phyloP scores from a whole-genome alignment of 2,329 filamentous ascomycete genomes.

The Didymella arachidicola region DNA sequence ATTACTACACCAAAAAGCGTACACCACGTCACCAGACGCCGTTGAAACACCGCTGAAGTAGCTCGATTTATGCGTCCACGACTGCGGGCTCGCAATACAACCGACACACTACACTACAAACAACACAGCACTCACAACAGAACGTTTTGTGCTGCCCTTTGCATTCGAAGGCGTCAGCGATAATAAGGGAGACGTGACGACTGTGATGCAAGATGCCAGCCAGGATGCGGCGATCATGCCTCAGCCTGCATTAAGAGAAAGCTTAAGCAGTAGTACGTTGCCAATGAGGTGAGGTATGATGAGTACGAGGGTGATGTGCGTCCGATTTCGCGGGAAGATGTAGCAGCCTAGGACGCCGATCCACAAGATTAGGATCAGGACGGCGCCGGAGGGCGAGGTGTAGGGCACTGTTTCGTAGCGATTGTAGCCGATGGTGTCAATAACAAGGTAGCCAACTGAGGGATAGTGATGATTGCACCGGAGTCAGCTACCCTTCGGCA shows the following conservation, averaged over 20 bases:
- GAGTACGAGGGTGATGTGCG: constrained; percentile 51
- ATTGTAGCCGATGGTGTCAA: constrained; percentile 47
- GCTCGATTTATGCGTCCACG: constrained; percentile 56
- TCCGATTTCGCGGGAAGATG: constrained; percentile 53
- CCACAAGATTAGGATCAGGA: constrained; percentile 59
- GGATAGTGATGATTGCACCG: not conserved
- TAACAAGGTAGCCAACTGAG: constrained; percentile 60
- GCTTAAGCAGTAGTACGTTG: constrained; percentile 54
- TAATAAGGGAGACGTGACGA: constrained; percentile 12
- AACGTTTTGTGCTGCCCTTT: constrained; percentile 61
- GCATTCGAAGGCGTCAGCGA: constrained; percentile 59
- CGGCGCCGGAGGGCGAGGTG: constrained; percentile 58
- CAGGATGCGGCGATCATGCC: constrained; percentile 59
- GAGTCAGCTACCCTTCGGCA: constrained; percentile 10
- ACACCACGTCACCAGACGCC: constrained; percentile 55
- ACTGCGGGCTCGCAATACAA: constrained; percentile 58
- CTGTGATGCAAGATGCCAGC: constrained; percentile 45
- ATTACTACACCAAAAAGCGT: constrained; percentile 7
- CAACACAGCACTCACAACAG: constrained; percentile 57
- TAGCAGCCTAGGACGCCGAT: constrained; percentile 53
- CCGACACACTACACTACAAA: constrained; percentile 61
- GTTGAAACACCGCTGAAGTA: constrained; percentile 59
- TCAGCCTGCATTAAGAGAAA: constrained; percentile 55
- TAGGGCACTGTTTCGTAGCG: constrained; percentile 57
- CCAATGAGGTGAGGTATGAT: constrained; percentile 56